A percentile compares a stretch with the other conserved stretches of the same genome.
These are phyloP conservation scores for Mucor circinelloides DNA, from an alignment of 371 early-diverging fungal genomes.

Conservation along the genomic window DNA sequence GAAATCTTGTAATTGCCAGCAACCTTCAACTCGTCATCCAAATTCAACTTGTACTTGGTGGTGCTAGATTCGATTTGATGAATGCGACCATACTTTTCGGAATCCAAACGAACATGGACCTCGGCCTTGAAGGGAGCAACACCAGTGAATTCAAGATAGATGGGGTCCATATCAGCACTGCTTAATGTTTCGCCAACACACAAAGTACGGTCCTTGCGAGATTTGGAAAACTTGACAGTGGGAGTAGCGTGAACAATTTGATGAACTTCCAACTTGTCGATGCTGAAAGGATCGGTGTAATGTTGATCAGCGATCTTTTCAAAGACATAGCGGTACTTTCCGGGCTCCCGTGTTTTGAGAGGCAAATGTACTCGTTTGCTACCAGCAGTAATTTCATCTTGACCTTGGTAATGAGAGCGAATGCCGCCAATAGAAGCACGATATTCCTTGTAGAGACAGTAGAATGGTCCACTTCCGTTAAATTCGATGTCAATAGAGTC, in stretches of 20 bases:
- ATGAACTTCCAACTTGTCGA: slow-evolving; percentile 27
- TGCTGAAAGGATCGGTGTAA: slow-evolving; percentile 37
- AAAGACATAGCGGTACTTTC: slow-evolving; percentile 48
- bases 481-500: slow-evolving; percentile 47
- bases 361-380: slow-evolving; percentile 34
- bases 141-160: slow-evolving; percentile 45
- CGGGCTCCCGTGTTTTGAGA: slow-evolving; percentile 39
- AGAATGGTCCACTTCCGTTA: slow-evolving; percentile 45
- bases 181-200: slow-evolving; percentile 51
- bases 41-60: slow-evolving; percentile 29
- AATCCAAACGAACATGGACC: slow-evolving; percentile 42
- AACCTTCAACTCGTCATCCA: slow-evolving; percentile 29
- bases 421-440: background rate
- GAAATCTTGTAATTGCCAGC: slow-evolving; percentile 46
- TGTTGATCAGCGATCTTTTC: slow-evolving; percentile 49
- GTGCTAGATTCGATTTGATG: slow-evolving; percentile 35
- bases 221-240: slow-evolving; percentile 34
- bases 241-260: slow-evolving; percentile 47
- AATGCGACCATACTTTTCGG: slow-evolving; percentile 32
- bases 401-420: slow-evolving; percentile 13
- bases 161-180: slow-evolving; percentile 31
- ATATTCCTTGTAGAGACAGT: slow-evolving; percentile 33
- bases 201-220: slow-evolving; percentile 26
- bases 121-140: slow-evolving; percentile 50
- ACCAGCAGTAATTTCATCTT: slow-evolving; percentile 42